Base-by-base conservation (phyloP, 2,329 filamentous ascomycete genomes). In the Trichocomaceae sp. region DNA sequence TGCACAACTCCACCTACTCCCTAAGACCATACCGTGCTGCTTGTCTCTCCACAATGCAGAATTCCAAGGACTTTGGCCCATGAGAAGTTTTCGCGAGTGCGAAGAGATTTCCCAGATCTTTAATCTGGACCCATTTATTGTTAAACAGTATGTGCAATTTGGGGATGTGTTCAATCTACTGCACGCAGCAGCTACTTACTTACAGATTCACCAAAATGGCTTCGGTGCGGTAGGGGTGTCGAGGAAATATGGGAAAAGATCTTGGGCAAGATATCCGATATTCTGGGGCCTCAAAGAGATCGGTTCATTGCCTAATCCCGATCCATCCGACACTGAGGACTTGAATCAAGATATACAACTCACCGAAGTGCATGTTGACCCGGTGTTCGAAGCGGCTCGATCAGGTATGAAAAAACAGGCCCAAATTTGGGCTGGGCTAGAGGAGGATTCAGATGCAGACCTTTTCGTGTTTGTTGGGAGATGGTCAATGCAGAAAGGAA, bases 391-490 rank as follows among this genome's bases (percentile, higher is more conserved):
- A 64, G 72, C 73, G 55, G 68, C 69, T 39, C 71, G 81, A 58
- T 74, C 68, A 1, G 73, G 73, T 8, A 68, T 82, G 37, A 77
- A 78, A 54, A 72, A 72, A n/a, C 79, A 83, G 65, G 80, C 81
- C 15, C 82, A 84, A 61, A 76, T 81, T 65, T 84, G 82, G 82
- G 82, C 82, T 48, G 79, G 79, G 19, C 72, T 84, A 2, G 73
- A 82, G 6, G 72, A 80, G 51, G 75, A 82, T 60, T 76, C 80
- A 2, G 72, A 79, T n/a, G 81, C 82, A 2, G 80, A 84, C 52
- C 72, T 84, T 4, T 82, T 84, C 60, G 81, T 84, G n/a, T 84
- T 84, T 61, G 82, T 84, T 35, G 82, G 82, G 50, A 78, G 82
- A 50, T 84, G 82, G 82, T 81, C 77, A 17, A 77, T 82, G 72